Conservation (phyloP, 2,329 filamentous ascomycete genomes). For the Paecilomyces fulvus region DNA sequence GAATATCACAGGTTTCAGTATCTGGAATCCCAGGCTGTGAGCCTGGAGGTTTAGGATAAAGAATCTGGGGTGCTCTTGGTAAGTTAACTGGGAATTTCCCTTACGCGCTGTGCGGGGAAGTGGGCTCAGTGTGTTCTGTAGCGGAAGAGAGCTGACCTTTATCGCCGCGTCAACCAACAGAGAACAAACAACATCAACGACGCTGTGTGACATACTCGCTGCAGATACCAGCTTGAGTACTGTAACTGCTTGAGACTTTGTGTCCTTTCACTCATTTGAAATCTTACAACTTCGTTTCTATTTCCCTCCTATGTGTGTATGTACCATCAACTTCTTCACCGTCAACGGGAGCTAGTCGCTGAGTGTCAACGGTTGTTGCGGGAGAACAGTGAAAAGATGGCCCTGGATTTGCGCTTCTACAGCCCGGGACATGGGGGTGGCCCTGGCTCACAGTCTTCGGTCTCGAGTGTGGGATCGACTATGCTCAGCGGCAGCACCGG, state of each 20-base stretch:
- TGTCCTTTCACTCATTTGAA: constrained; percentile 10
- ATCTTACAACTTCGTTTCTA: constrained; percentile 15
- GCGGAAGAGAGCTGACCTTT: neutral
- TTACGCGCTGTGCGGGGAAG: neutral
- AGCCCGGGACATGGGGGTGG: constrained; percentile 14
- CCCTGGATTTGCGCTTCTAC: constrained; percentile 32
- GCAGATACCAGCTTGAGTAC: neutral
- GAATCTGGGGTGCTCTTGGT: neutral
- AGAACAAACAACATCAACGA: neutral
- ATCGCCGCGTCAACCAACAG: neutral
- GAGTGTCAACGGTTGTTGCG: constrained; percentile 32
- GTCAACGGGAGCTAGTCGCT: constrained; percentile 32
- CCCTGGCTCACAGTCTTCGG: constrained; percentile 27
- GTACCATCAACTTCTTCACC: constrained; percentile 30
- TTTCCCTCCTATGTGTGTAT: constrained; percentile 12
- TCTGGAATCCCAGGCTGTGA: neutral
- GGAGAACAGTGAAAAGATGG: constrained; percentile 30
- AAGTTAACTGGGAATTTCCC: neutral
- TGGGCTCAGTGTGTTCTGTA: neutral
- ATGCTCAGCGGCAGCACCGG: constrained; percentile 27
- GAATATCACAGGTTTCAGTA: neutral
- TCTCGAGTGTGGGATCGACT: constrained; percentile 24
- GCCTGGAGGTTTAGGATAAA: neutral
- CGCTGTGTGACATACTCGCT: neutral
- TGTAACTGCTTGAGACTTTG: neutral